Conservation (phyloP, 1,284 basidiomycete genomes). For the Naganishia sp. region DNA sequence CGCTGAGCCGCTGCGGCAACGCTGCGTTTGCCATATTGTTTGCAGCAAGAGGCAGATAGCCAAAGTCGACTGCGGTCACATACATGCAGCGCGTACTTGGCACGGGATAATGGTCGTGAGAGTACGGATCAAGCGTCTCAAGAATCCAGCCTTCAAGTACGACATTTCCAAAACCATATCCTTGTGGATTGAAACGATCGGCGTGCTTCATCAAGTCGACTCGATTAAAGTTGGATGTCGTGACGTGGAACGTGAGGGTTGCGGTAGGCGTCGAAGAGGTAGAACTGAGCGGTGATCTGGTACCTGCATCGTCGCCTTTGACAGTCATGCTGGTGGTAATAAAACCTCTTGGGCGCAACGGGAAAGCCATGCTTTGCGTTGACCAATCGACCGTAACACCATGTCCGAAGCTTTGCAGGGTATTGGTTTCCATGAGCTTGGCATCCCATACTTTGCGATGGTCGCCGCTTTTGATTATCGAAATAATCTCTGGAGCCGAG, state of each 20-base stretch:
- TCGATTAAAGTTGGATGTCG: constrained; percentile 69
- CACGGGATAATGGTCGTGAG: constrained; percentile 89
- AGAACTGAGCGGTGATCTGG: constrained; percentile 46
- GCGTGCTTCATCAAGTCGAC: constrained; percentile 55
- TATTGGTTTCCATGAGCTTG: constrained; percentile 60
- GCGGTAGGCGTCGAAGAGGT: constrained; percentile 46
- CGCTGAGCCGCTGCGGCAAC: constrained; percentile 66
- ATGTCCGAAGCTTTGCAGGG: constrained; percentile 79
- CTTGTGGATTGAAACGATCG: constrained; percentile 74
- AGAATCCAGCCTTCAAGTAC: constrained; percentile 94
- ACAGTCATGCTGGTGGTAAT: constrained; percentile 76
- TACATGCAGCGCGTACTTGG: constrained; percentile 90
- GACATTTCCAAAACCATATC: constrained; percentile 74
- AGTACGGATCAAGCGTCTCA: constrained; percentile 96
- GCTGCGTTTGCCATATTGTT: constrained; percentile 84
- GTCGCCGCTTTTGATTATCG: constrained; percentile 62
- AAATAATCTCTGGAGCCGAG: constrained; percentile 85
- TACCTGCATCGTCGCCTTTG: constrained; percentile 58
- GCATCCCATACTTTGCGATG: constrained; percentile 73
- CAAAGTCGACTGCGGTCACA: constrained; percentile 84
- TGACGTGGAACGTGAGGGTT: constrained; percentile 66
- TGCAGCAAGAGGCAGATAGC: constrained; percentile 81
- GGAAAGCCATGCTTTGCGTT: constrained; percentile 75
- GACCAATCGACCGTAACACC: constrained; percentile 70
- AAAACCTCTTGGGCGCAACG: constrained; percentile 87